phyloP scores from a whole-genome alignment of 2,329 filamentous ascomycete genomes.

The Cylindrodendrum hubeiense region DNA sequence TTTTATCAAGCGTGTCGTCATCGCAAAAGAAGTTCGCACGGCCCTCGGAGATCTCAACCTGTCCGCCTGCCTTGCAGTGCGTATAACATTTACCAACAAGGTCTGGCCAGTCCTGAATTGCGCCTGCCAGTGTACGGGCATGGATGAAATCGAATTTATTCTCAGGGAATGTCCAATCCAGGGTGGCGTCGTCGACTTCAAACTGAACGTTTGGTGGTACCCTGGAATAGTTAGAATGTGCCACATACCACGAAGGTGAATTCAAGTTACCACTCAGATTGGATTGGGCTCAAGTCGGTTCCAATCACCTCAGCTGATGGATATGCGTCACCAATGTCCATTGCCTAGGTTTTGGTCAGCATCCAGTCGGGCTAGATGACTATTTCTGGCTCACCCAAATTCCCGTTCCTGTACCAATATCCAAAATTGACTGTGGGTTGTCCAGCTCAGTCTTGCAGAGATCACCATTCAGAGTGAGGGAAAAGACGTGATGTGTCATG shows the following conservation, averaged over 20 bases:
- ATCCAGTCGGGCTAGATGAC: not conserved
- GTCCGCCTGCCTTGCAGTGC: conserved; percentile 30
- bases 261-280: conserved; percentile 33
- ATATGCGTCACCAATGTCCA: conserved; percentile 52
- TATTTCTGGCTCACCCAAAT: conserved; percentile 26
- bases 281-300: conserved; percentile 43
- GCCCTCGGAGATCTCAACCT: conserved; percentile 34
- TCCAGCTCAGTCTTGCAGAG: conserved; percentile 47
- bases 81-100: conserved; percentile 36
- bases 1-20: conserved; percentile 36
- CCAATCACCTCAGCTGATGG: conserved; percentile 41
- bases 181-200: conserved; percentile 43
- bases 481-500: conserved; percentile 65
- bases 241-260: not conserved
- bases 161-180: conserved; percentile 38
- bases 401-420: conserved; percentile 43
- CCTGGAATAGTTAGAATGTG: conserved; percentile 14
- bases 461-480: conserved; percentile 55
- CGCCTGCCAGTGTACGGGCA: conserved; percentile 43
- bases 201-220: conserved; percentile 42
- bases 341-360: conserved; percentile 51
- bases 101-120: conserved; percentile 44
- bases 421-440: conserved; percentile 35
- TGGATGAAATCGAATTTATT: conserved; percentile 46
- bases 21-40: conserved; percentile 41